Evolutionary conservation across 23 red algal genomes (phyloP).

Genomic region (Gracilaria gracilis): DNA sequence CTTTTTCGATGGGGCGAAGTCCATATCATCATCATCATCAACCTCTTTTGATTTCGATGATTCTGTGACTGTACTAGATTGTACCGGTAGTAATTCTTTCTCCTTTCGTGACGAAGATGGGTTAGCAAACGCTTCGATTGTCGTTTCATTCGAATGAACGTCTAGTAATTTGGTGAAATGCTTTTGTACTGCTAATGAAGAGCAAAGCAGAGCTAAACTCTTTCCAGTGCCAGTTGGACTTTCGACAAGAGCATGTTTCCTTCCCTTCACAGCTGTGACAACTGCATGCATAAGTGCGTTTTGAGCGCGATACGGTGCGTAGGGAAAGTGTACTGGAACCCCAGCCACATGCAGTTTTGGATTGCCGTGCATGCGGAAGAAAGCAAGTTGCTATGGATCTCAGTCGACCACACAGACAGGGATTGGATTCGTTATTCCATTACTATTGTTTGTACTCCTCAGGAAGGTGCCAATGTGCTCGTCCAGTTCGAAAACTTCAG

Average conservation of each 20-base stretch:
- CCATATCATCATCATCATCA: conserved; percentile 35
- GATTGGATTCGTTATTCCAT: not conserved
- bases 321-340: conserved; percentile 48
- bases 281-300: conserved; percentile 71
- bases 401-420: not conserved
- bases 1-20: conserved; percentile 43
- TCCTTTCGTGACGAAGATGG: not conserved
- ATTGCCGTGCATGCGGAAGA: not conserved
- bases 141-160: not conserved
- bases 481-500: too few relatives aligned
- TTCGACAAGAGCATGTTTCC: conserved; percentile 92
- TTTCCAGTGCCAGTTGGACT: conserved; percentile 99
- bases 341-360: conserved; percentile 35
- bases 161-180: conserved; percentile 45
- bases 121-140: not conserved
- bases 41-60: not conserved
- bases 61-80: not conserved
- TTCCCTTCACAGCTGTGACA: conserved; percentile 16
- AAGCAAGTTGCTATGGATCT: not conserved
- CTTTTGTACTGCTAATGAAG: conserved; percentile 82
- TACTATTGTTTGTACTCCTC: not conserved
- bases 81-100: not conserved
- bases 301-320: conserved; percentile 44
- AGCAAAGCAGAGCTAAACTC: conserved; percentile 88
- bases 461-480: not conserved